Percentiles rank a stretch among this genome's conserved stretches.
Conservation (phyloP, 345 rosid species). For the Turritis glabra region DNA sequence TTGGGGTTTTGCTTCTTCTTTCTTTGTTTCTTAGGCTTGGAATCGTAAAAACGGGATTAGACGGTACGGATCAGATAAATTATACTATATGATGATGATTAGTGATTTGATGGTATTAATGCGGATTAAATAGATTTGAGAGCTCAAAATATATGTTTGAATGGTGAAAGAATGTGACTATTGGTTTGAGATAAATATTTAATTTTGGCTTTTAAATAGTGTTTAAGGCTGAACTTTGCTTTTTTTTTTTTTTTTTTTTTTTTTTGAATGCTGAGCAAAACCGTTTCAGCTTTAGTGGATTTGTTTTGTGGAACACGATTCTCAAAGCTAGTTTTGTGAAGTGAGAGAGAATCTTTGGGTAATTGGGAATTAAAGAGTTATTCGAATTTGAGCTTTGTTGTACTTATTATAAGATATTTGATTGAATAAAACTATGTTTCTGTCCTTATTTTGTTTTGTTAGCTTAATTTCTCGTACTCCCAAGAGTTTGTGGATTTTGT, state of each 20-base stretch:
- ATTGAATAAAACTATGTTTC: background rate
- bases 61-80: too few relatives aligned
- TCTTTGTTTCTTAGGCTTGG: background rate
- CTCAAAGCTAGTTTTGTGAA: background rate
- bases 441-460: too few relatives aligned
- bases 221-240: background rate
- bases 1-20: background rate
- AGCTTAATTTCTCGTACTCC: background rate
- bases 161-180: too few relatives aligned
- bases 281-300: constrained; percentile 22
- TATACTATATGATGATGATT: too few relatives aligned
- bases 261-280: background rate
- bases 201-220: background rate
- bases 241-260: background rate
- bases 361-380: background rate
- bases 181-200: too few relatives aligned
- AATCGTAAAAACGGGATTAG: too few relatives aligned
- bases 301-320: constrained; percentile 25
- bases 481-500: background rate
- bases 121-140: too few relatives aligned
- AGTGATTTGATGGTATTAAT: too few relatives aligned
- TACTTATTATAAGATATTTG: background rate
- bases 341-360: constrained; percentile 17
- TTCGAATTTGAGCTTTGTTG: constrained; percentile 6
- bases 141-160: too few relatives aligned